Base-by-base conservation (phyloP, 306 rosid species). In the Vicia villosa region DNA sequence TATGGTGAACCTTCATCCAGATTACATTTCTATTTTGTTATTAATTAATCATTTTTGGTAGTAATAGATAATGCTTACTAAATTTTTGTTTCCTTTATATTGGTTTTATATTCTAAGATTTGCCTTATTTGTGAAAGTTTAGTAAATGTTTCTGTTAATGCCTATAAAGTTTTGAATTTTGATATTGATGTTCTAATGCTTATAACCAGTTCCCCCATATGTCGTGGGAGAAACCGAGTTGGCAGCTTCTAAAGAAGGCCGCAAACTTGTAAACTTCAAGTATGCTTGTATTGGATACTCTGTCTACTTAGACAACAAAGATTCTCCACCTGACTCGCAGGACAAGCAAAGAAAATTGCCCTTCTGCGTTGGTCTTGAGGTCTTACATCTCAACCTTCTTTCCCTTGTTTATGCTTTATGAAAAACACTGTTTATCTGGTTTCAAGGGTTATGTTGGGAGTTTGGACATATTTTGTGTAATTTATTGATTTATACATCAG, bases 241-340 rank as follows among this genome's bases (percentile, higher is more conserved):
- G 83, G 89, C 87, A 82, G 92, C 92, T 70, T 79, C 90, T 5
- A 87, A 85, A 84, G 85, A 88, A 41, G 98, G 88, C 68, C 87
- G 89, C 49, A 87, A 75, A 62, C 86, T 85, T 73, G 38, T 81
- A 14, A 87, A 86, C 84, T 90, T 94, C 81, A 88, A 84, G 82
- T 94, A 94, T 74, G 97, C 88, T 21, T 94, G 98, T 43, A 66
- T 87, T 49, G 98, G 98, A 68, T 90, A 94, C 83, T 90, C 98
- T 1, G 89, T 94, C 51, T 85, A 77, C 85, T 51, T 90, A 57
- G 86, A 88, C 81, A 87, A 86, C 57, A 85, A 88, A 66, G 83
- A 77, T 38, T 76, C 96, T 69, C 17, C 88, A 41, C 66, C 77
- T 49, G 89, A 80, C 55, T 67, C 73, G 0, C 85, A 64, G 56